These are phyloP conservation scores for Termitomyces bulborhizus DNA, from an alignment of 768 basidiomycete species.

Conservation along the genomic window DNA sequence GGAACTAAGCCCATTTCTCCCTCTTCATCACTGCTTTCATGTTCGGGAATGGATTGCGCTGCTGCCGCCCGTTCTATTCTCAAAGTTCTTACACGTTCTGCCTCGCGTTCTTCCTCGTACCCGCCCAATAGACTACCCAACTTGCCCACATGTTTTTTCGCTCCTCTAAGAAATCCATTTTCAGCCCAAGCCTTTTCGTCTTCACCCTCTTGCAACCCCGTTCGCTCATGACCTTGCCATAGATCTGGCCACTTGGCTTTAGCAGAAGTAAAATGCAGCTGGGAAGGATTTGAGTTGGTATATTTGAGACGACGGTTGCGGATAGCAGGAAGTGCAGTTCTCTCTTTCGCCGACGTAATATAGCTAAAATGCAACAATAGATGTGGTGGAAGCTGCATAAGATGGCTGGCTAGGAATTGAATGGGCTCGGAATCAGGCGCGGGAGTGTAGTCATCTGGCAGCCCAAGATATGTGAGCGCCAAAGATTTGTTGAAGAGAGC, in stretches of 20 bases:
- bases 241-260: constrained; percentile 57
- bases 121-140: constrained; percentile 58
- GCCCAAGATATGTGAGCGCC: constrained; percentile 44
- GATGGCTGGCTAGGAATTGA: constrained; percentile 54
- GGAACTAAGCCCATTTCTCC: constrained; percentile 17
- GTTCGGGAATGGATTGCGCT: constrained; percentile 56
- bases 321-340: constrained; percentile 56
- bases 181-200: constrained; percentile 73
- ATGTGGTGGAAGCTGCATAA: constrained; percentile 63
- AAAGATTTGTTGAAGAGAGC: constrained; percentile 26
- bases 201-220: constrained; percentile 43
- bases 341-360: constrained; percentile 55
- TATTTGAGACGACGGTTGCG: constrained; percentile 71
- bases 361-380: constrained; percentile 39
- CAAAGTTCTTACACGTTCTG: constrained; percentile 46
- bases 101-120: constrained; percentile 77
- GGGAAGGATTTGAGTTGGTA: constrained; percentile 44
- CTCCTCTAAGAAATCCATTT: constrained; percentile 52
- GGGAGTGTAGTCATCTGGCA: constrained; percentile 53
- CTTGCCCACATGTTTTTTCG: constrained; percentile 59
- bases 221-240: constrained; percentile 53
- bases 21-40: constrained; percentile 51
- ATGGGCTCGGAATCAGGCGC: constrained; percentile 54
- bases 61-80: constrained; percentile 33
- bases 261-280: constrained; percentile 49